phyloP scores from a whole-genome alignment of 2,329 filamentous ascomycete species.

The Podosphaera fusca region DNA sequence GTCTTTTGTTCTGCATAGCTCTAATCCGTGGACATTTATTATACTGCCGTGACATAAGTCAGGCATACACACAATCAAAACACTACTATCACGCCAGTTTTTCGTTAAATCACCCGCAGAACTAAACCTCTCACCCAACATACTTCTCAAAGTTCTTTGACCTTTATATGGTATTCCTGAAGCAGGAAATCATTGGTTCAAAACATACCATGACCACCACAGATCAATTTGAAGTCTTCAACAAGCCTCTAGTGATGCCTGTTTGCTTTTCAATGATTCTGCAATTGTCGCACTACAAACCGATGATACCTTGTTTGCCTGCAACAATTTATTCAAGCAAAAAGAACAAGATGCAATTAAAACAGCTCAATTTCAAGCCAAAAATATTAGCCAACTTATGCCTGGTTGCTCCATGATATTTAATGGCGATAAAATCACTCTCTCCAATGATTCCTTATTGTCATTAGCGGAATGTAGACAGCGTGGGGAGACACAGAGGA shows the following conservation, averaged over 20 bases:
- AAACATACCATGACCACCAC: conserved; percentile 1
- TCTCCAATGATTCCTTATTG: not conserved
- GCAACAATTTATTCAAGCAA: not conserved
- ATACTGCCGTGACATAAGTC: not conserved
- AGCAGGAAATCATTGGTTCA: not conserved
- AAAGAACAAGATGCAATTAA: not conserved
- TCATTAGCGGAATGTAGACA: too few relatives aligned
- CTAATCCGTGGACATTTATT: not conserved
- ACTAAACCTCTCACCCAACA: not conserved
- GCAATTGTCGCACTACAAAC: conserved; percentile 2
- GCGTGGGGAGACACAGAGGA: too few relatives aligned
- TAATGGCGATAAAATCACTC: not conserved
- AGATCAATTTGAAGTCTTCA: not conserved
- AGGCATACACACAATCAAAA: not conserved
- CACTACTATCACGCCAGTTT: not conserved
- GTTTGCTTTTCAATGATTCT: conserved; percentile 1
- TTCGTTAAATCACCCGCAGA: not conserved
- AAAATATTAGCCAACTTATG: not conserved
- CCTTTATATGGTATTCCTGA: not conserved
- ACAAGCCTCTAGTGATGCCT: conserved; percentile 1
- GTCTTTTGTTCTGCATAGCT: not conserved
- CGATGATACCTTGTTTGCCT: conserved; percentile 1
- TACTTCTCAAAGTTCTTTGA: not conserved
- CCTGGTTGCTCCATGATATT: not conserved
- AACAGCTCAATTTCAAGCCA: not conserved